These are phyloP conservation scores for Olyra latifolia DNA, from an alignment of 176 grass and related monocot genomes.

Conservation along the genomic window DNA sequence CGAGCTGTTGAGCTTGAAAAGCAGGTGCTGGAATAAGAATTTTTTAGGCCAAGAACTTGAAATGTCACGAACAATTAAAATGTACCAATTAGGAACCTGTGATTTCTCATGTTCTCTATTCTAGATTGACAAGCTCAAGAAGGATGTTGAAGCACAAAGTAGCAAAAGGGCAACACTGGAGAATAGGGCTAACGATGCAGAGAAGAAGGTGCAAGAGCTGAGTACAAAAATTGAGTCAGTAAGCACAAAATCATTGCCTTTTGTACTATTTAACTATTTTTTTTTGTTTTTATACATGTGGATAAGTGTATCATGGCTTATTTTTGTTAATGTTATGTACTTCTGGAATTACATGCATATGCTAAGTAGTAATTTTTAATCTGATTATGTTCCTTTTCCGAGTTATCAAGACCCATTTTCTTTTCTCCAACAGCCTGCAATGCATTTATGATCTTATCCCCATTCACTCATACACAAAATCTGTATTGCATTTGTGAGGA, in stretches of 20 bases:
- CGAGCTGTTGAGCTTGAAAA: slow-evolving; percentile 61
- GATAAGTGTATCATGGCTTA: background rate
- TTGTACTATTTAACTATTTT: background rate
- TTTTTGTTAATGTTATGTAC: background rate
- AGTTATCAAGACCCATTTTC: background rate
- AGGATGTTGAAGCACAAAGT: slow-evolving; percentile 59
- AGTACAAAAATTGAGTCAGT: slow-evolving; percentile 62
- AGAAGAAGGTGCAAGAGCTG: slow-evolving; percentile 66
- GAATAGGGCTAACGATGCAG: slow-evolving; percentile 43
- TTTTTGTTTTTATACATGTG: background rate
- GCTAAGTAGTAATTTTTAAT: background rate
- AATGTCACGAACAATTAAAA: slow-evolving; percentile 3
- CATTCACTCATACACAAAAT: background rate
- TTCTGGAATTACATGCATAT: background rate
- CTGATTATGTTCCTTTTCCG: background rate
- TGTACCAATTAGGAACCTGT: background rate
- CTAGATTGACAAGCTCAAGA: slow-evolving; percentile 62
- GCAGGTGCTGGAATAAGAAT: slow-evolving; percentile 41
- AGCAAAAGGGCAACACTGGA: slow-evolving; percentile 53
- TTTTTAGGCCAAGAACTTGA: background rate
- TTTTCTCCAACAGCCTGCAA: background rate
- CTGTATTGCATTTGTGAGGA: background rate
- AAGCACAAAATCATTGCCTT: slow-evolving; percentile 32
- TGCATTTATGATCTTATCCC: background rate
- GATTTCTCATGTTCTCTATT: slow-evolving; percentile 28